Base-by-base conservation (phyloP, 768 basidiomycete species). In the Tricholoma saponaceum region DNA sequence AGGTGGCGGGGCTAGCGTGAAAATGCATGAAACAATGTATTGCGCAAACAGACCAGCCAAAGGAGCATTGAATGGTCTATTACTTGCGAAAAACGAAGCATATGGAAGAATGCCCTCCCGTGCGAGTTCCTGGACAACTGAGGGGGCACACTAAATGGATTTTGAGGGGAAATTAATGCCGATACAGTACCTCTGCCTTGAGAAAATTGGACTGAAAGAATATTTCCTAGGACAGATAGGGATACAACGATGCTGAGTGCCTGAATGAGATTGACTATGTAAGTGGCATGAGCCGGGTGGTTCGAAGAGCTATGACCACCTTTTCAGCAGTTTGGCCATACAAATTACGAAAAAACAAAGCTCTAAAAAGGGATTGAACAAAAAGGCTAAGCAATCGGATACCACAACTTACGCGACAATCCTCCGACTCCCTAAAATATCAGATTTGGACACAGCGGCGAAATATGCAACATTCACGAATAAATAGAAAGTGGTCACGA, bases 111-210 rank as follows among this genome's bases (percentile, higher is more conserved):
- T 74, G 0, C 86, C 88, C 63, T 90, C 87, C 13, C 87, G 77
- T 0, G 87, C 89, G 3, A 89, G 75, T 67, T 89, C 88, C 66
- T 90, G 89, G 8, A 88, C 79, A 8, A 89, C 87, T 88, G 62
- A 5, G 14, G 25, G 32, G 0, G 28, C 51, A n/a, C 4, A 16
- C 16, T 14, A 37, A n/a, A 14, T 5, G 28, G 28, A 28, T 28
- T 28, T 28, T 8, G 8, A 28, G 28, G 4, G 28, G 8, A 28
- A 28, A 28, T 28, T 8, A 28, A 8, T 28, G 28, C 28, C 28
- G 28, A 28, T 28, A 28, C 25, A 70, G 3, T 61, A 86, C 87
- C 81, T 77, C 88, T 74, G 12, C 85, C 84, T 65, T 89, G 85
- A 0, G 80, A 68, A 63, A 89, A 91, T 57, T 86, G 77, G 1